phyloP scores from a whole-genome alignment of 768 basidiomycete genomes.

The Kwoniella sp. region DNA sequence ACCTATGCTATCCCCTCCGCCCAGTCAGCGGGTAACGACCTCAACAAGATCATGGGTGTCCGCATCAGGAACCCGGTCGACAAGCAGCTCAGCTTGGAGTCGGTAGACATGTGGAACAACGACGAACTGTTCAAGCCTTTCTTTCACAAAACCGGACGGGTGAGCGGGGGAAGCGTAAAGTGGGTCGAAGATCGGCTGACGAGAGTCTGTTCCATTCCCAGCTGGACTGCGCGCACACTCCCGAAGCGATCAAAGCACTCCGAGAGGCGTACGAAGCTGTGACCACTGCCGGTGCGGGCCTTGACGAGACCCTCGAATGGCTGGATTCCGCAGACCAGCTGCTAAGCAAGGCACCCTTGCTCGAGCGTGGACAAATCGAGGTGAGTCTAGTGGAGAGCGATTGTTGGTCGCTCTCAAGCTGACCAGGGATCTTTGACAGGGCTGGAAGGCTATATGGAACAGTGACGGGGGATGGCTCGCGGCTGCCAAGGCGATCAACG shows the following conservation, averaged over 20 bases:
- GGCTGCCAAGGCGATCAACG: slow-evolving; percentile 33
- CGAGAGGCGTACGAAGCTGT: slow-evolving; percentile 11
- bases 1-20: slow-evolving; percentile 24
- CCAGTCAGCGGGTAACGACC: slow-evolving; percentile 31
- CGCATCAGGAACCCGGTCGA: slow-evolving; percentile 5
- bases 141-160: slow-evolving; percentile 35
- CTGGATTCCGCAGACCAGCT: slow-evolving; percentile 24
- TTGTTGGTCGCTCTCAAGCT: not conserved
- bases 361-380: slow-evolving; percentile 15
- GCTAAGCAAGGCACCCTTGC: slow-evolving; percentile 13
- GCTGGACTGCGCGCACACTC: slow-evolving; percentile 17
- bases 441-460: slow-evolving; percentile 36
- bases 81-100: slow-evolving; percentile 15
- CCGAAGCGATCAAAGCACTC: slow-evolving; percentile 3
- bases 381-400: too few species aligned
- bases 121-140: slow-evolving; percentile 33
- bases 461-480: slow-evolving; percentile 36
- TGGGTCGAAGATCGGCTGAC: not conserved
- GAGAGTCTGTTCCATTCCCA: not conserved
- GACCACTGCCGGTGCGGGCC: slow-evolving; percentile 5
- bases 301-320: slow-evolving; percentile 19
- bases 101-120: slow-evolving; percentile 35
- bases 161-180: slow-evolving; percentile 19
- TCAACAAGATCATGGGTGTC: slow-evolving; percentile 35
- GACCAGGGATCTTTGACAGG: slow-evolving; percentile 1